Evolutionary conservation across 495 filamentous ascomycete species (phyloP).

Genomic region (Podospora tetraspora): DNA sequence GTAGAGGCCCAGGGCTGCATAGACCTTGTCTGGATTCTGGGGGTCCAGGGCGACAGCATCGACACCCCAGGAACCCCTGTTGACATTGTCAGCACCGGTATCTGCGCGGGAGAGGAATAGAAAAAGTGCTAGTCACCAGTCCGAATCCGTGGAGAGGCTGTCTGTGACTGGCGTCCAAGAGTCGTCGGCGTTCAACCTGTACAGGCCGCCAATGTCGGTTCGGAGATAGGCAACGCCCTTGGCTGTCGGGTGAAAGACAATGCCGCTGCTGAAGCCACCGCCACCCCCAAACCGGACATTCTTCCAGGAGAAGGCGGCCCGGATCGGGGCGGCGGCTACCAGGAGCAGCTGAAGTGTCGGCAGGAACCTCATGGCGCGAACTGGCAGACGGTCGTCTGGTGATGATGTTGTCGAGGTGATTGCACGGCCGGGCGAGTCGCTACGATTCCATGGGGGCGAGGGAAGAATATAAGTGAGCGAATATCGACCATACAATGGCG

Average conservation of each 20-base stretch:
- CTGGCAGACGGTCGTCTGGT: neutral
- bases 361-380: slow-evolving; percentile 30
- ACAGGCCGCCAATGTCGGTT: slow-evolving; percentile 59
- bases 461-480: neutral
- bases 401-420: neutral
- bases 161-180: slow-evolving; percentile 56
- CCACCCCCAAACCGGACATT: slow-evolving; percentile 49
- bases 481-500: neutral
- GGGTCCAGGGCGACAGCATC: slow-evolving; percentile 57
- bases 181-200: slow-evolving; percentile 49
- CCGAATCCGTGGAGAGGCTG: slow-evolving; percentile 41
- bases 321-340: slow-evolving; percentile 24
- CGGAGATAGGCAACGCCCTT: slow-evolving; percentile 56
- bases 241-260: slow-evolving; percentile 53
- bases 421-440: neutral
- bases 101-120: neutral
- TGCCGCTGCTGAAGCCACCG: slow-evolving; percentile 56
- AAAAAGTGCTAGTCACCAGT: slow-evolving; percentile 35
- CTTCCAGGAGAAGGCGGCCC: slow-evolving; percentile 41
- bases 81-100: slow-evolving; percentile 15
- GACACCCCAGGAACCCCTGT: slow-evolving; percentile 49
- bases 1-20: slow-evolving; percentile 54
- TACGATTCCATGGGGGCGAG: neutral
- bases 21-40: slow-evolving; percentile 49
- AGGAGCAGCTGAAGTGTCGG: slow-evolving; percentile 33